Conservation (phyloP, 2,329 filamentous ascomycete genomes). For the Colletotrichum chrysophilum region DNA sequence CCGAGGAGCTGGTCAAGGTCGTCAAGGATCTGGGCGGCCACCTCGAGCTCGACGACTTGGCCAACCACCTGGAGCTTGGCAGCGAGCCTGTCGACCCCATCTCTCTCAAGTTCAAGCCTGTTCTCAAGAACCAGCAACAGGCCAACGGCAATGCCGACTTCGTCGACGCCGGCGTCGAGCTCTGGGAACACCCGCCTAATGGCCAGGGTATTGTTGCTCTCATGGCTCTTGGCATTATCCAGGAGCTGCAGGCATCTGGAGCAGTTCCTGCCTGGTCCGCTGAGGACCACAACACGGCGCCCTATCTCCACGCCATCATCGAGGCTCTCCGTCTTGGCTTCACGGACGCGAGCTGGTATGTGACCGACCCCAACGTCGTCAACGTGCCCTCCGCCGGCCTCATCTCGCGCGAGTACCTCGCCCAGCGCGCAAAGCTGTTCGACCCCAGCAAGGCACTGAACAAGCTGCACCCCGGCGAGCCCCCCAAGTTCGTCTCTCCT, state of each 20-base stretch:
- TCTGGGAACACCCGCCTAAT: conserved; percentile 98
- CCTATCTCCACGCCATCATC: conserved; percentile 85
- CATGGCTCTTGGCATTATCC: conserved; percentile 91
- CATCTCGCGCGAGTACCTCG: conserved; percentile 76
- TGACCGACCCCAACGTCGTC: conserved; percentile 79
- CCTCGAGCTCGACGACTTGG: conserved; percentile 80
- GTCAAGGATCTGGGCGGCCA: conserved; percentile 78
- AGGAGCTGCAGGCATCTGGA: conserved; percentile 79
- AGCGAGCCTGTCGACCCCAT: conserved; percentile 87
- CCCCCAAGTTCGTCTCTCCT: conserved; percentile 58
- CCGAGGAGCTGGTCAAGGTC: conserved; percentile 80
- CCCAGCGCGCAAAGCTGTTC: conserved; percentile 68
- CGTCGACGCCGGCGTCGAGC: conserved; percentile 57
- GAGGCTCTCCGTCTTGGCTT: conserved; percentile 90
- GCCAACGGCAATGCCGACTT: conserved; percentile 40
- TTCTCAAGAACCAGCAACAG: background rate
- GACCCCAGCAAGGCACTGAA: conserved; percentile 64
- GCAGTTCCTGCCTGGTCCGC: conserved; percentile 74
- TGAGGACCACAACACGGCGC: conserved; percentile 79
- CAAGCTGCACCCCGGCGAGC: conserved; percentile 67
- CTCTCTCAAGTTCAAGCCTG: conserved; percentile 71
- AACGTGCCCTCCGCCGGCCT: conserved; percentile 74
- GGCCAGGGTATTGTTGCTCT: conserved; percentile 94
- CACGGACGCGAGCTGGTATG: conserved; percentile 87
- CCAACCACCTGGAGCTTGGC: conserved; percentile 70